A percentile compares a stretch with the other conserved stretches of the same genome.
These are phyloP conservation scores for Pichia sp. DNA, from an alignment of 1,139 yeast genomes.

Conservation along the genomic window DNA sequence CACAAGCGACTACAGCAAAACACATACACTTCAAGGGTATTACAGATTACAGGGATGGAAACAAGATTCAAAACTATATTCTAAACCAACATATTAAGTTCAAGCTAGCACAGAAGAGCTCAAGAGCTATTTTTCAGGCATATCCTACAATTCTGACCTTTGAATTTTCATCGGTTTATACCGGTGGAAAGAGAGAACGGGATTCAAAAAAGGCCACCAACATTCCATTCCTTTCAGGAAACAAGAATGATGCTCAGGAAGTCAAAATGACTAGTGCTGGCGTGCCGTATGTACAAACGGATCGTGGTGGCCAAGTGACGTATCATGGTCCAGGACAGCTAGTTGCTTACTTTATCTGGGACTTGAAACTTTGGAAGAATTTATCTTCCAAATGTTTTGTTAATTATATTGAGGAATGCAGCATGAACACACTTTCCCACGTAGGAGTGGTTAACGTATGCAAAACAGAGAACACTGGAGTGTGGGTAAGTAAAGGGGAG, in stretches of 20 bases:
- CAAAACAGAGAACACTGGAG: constrained; percentile 75
- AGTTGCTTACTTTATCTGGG: constrained; percentile 79
- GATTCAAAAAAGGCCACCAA: constrained; percentile 33
- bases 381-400: constrained; percentile 76
- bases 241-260: not conserved
- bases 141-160: constrained; percentile 57
- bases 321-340: constrained; percentile 97
- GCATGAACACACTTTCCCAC: constrained; percentile 47
- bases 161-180: constrained; percentile 78
- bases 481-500: constrained; percentile 49
- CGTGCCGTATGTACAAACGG: constrained; percentile 77
- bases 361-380: constrained; percentile 55
- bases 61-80: constrained; percentile 55
- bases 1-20: constrained; percentile 36
- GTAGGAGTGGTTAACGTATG: constrained; percentile 21
- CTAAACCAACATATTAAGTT: constrained; percentile 52
- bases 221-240: constrained; percentile 37
- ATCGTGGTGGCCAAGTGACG: constrained; percentile 95
- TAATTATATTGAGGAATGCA: constrained; percentile 58
- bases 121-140: constrained; percentile 8
- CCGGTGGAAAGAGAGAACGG: constrained; percentile 82
- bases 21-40: constrained; percentile 61
- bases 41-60: constrained; percentile 55
- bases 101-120: constrained; percentile 18
- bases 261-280: constrained; percentile 46